Conservation (phyloP, 208 protist species). For the Herpetomonas samuelpessoai region DNA sequence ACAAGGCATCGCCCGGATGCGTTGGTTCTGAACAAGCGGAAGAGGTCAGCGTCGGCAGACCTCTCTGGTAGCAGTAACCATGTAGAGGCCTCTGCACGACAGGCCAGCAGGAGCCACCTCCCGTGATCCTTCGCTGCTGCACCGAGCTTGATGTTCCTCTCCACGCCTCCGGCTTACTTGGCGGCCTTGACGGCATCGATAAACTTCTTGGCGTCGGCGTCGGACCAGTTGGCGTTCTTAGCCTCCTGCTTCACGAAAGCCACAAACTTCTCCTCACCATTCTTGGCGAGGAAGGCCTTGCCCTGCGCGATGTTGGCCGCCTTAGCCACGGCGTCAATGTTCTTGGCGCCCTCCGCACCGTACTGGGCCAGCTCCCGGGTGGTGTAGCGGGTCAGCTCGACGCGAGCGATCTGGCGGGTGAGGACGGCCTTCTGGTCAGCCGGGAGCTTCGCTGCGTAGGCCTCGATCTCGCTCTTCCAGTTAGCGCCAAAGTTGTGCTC, state of each 20-base stretch:
- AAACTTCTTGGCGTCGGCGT: constrained; percentile 72
- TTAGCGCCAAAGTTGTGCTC: constrained; percentile 85
- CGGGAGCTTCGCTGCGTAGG: constrained; percentile 69
- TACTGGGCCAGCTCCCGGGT: constrained; percentile 82
- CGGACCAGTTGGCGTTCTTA: constrained; percentile 85
- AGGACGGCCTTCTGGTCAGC: constrained; percentile 67
- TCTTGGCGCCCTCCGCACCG: constrained; percentile 63
- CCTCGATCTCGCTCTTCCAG: constrained; percentile 68
- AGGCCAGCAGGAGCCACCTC: too few species aligned
- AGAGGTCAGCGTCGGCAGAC: too few species aligned
- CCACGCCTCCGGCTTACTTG: constrained; percentile 33
- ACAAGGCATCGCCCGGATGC: too few species aligned
- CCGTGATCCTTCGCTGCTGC: too few species aligned
- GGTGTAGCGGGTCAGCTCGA: constrained; percentile 85
- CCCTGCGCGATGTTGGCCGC: constrained; percentile 76
- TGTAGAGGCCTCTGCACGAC: too few species aligned
- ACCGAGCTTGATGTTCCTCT: too few species aligned
- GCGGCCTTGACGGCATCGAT: constrained; percentile 76
- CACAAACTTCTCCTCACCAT: constrained; percentile 75
- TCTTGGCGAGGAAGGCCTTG: constrained; percentile 52
- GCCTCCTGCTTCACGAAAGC: constrained; percentile 73
- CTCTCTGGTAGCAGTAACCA: too few species aligned
- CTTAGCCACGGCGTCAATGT: constrained; percentile 67
- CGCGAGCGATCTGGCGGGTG: constrained; percentile 75
- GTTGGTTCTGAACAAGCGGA: too few species aligned